Conservation (phyloP, 2,329 filamentous ascomycete genomes). For the Trichoderma afroharzianum region DNA sequence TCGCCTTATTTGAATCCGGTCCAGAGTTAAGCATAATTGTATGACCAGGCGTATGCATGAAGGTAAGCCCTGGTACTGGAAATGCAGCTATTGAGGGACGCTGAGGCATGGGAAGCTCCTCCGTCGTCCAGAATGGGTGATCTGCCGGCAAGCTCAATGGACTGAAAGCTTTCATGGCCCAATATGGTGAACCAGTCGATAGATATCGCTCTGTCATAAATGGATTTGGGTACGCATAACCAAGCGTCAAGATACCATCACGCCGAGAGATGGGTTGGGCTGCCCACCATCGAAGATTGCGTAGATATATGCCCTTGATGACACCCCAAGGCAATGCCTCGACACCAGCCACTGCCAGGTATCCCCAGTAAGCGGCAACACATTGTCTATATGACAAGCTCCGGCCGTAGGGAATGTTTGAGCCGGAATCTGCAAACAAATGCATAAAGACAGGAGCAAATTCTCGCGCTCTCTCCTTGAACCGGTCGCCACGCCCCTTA, state of each 20-base stretch:
- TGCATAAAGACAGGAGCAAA: background rate
- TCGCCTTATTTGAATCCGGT: background rate
- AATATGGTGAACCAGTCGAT: background rate
- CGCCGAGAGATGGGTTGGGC: constrained; percentile 1
- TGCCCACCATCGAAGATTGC: constrained; percentile 12
- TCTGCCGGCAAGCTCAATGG: background rate
- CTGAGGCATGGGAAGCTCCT: background rate
- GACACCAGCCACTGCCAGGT: constrained; percentile 6
- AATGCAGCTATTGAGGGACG: background rate
- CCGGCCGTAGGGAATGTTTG: background rate
- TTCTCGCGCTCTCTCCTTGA: background rate
- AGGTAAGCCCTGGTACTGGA: background rate
- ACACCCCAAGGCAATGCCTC: constrained; percentile 14
- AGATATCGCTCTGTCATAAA: background rate
- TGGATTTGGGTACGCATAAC: background rate
- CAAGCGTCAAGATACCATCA: background rate
- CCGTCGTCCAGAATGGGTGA: background rate
- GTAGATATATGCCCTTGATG: constrained; percentile 15
- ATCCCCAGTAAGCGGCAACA: constrained; percentile 14
- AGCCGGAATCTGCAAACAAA: background rate
- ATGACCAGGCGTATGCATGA: background rate
- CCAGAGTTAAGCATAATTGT: background rate
- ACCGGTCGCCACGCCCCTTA: background rate
- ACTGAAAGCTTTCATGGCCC: background rate
- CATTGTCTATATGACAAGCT: constrained; percentile 10